Conservation (phyloP, 331 rosid genomes). For the Telfairia occidentalis region DNA sequence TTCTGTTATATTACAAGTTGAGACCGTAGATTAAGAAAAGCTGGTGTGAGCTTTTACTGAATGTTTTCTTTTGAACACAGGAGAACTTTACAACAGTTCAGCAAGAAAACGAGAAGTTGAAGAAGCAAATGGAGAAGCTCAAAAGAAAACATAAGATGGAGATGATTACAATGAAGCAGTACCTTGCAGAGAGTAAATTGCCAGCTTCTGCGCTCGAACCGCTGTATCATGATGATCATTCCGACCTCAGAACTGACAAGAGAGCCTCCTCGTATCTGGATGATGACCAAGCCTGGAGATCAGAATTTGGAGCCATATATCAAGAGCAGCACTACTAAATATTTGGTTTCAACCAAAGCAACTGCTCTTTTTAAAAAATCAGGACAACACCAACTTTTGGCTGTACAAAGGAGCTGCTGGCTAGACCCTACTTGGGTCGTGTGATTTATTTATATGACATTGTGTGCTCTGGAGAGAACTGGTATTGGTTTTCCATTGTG, state of each 20-base stretch:
- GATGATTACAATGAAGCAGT: constrained; percentile 80
- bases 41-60: background rate
- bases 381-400: background rate
- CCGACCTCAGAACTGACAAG: constrained; percentile 29
- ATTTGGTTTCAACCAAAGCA: background rate
- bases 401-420: background rate
- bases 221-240: constrained; percentile 53
- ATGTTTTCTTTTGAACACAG: constrained; percentile 21
- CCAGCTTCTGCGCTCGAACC: constrained; percentile 81
- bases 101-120: constrained; percentile 64
- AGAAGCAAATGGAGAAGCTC: constrained; percentile 76
- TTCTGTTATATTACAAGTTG: too few relatives aligned
- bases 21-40: background rate
- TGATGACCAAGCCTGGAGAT: constrained; percentile 91
- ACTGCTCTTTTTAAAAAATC: background rate
- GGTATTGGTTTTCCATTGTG: background rate
- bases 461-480: background rate
- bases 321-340: constrained; percentile 68
- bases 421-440: constrained; percentile 12
- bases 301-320: constrained; percentile 90
- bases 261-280: constrained; percentile 23
- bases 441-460: background rate
- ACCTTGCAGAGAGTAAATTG: constrained; percentile 76
- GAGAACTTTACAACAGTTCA: constrained; percentile 45
- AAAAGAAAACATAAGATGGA: constrained; percentile 93